A percentile compares a stretch with the other conserved stretches of the same genome.
These are phyloP conservation scores for Eucalyptus pauciflora DNA, from an alignment of 345 rosid species.

Conservation along the genomic window DNA sequence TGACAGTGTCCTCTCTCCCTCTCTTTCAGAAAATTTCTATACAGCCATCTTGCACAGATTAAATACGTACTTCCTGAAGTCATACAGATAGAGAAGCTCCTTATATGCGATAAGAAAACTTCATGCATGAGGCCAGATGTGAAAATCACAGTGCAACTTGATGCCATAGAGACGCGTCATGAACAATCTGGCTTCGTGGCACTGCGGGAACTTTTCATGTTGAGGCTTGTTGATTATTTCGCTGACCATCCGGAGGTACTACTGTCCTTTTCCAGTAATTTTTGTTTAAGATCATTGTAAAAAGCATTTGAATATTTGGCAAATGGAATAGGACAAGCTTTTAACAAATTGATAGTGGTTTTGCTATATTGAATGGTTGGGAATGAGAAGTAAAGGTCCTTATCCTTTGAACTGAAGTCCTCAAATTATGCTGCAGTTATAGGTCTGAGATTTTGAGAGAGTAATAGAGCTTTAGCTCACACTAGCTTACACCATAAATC, in stretches of 20 bases:
- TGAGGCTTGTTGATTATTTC: constrained; percentile 19
- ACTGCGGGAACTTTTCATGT: constrained; percentile 14
- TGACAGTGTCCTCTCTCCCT: background rate
- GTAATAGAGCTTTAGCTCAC: background rate
- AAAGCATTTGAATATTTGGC: background rate
- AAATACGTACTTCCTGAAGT: constrained; percentile 39
- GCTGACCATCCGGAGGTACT: constrained; percentile 30
- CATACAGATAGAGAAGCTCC: constrained; percentile 22
- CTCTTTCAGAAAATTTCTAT: constrained; percentile 18
- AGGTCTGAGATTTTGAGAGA: background rate
- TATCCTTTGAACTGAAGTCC: background rate
- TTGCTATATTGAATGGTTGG: background rate
- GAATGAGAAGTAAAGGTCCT: background rate
- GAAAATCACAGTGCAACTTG: constrained; percentile 17
- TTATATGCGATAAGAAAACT: constrained; percentile 31
- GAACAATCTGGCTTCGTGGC: constrained; percentile 24
- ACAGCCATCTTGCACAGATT: constrained; percentile 29
- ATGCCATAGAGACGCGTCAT: constrained; percentile 14
- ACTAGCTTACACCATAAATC: background rate
- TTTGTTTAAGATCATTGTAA: background rate
- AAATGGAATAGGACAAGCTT: background rate
- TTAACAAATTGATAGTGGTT: background rate
- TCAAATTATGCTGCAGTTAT: background rate
- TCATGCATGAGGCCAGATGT: constrained; percentile 32
- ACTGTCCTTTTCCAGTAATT: background rate